Evolutionary conservation across 768 basidiomycete genomes (phyloP).

Genomic region (Chalciporus pseudorubinellus): DNA sequence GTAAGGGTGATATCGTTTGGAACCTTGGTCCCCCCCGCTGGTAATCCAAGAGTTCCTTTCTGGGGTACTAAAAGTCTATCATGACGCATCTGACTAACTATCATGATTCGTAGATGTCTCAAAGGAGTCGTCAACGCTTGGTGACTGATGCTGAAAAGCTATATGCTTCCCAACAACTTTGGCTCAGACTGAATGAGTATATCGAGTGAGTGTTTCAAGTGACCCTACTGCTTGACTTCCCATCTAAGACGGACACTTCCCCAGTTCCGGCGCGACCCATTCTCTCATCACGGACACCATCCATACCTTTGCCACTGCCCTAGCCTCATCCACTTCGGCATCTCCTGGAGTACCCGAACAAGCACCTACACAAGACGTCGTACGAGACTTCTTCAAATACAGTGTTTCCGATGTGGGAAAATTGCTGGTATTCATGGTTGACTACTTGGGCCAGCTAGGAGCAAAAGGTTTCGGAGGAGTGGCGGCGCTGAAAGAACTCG

Average conservation of each 20-base stretch:
- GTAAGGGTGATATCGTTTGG: constrained; percentile 35
- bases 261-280: constrained; percentile 53
- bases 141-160: constrained; percentile 86
- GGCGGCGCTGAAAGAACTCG: constrained; percentile 38
- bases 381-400: constrained; percentile 82
- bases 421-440: constrained; percentile 61
- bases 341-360: constrained; percentile 42
- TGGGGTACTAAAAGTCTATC: neutral
- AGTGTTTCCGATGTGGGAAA: constrained; percentile 63
- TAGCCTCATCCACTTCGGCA: constrained; percentile 9
- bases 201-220: constrained; percentile 46
- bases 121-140: constrained; percentile 69
- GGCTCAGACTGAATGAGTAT: constrained; percentile 71
- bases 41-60: neutral
- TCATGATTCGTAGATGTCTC: constrained; percentile 61
- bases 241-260: constrained; percentile 2
- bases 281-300: constrained; percentile 73
- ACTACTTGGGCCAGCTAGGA: constrained; percentile 25
- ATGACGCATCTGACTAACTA: constrained; percentile 1
- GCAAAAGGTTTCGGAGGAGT: constrained; percentile 21
- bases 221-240: neutral
- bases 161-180: constrained; percentile 75
- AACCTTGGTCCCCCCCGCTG: neutral
- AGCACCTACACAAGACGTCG: constrained; percentile 63
- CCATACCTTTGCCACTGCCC: constrained; percentile 58